A percentile compares a stretch with the other conserved stretches of the same genome.
Conservation (phyloP, 78 protist genomes). For the Emiliania huxleyi region DNA sequence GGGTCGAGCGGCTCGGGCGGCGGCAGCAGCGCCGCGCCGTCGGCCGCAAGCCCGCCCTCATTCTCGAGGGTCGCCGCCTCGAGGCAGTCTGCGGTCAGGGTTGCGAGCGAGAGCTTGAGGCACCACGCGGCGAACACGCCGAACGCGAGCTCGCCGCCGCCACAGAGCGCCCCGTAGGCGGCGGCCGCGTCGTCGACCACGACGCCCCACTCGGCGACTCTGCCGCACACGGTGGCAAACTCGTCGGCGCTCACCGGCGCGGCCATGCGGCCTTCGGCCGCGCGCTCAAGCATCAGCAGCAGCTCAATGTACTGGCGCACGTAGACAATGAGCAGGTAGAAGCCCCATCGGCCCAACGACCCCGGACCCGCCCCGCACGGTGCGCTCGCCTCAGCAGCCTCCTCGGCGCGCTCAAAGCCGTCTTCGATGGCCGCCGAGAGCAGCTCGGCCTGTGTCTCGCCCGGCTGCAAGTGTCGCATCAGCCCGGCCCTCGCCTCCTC, state of each 20-base stretch:
- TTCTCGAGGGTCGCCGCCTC: background rate
- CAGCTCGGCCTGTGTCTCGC: background rate
- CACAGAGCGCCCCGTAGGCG: background rate
- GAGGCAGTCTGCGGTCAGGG: background rate
- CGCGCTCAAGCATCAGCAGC: background rate
- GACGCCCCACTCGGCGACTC: background rate
- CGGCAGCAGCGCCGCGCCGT: background rate
- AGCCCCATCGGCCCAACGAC: background rate
- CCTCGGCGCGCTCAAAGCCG: background rate
- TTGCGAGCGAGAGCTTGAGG: background rate
- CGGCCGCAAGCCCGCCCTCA: background rate
- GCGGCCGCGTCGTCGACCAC: background rate
- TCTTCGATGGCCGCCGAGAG: background rate
- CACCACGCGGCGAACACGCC: background rate
- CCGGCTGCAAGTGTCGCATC: background rate
- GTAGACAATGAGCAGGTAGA: background rate
- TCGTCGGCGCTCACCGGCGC: background rate
- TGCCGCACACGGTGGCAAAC: background rate
- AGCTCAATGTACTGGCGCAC: background rate
- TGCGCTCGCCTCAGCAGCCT: background rate
- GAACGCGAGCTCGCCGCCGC: background rate
- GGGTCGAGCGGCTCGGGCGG: background rate
- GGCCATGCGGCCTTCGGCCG: background rate
- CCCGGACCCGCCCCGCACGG: background rate
- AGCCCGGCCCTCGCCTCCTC: background rate